Evolutionary conservation across 1,284 basidiomycete species (phyloP), one percentile per base, ranked within the genome.

Genomic region (Neolentinus lepideus): DNA sequence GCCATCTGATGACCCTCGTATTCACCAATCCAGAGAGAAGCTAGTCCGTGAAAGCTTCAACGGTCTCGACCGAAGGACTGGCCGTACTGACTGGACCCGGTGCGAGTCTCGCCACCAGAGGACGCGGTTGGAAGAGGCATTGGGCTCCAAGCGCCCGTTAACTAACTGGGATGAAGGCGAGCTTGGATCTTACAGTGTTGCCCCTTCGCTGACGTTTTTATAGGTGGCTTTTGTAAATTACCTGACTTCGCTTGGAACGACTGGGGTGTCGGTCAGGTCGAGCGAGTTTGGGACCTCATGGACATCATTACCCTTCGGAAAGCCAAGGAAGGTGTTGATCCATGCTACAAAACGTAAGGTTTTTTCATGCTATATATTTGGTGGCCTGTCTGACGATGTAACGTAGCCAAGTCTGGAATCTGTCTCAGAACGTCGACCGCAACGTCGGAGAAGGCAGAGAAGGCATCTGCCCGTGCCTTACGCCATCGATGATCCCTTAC

Each of bases 371-470:
- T 45, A 36, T 50, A 56, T n/a, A 16, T 51, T 12, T 31, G 29
- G 12, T 12, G 6, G 25, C 4, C 58, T 53, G 48, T 51, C 36
- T 56, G 27, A 62, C 24, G 45, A 51, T 53, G 54, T 22, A 54
- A 21, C 27, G 54, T 55, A 91, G 88, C 1, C 77, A 88, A 71
- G 90, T 97, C 1, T 98, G 94, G 95, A 98, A 98, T 69, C 78
- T 98, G n/a, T 95, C 92, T 2, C 94, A 98, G 69, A 98, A 98
- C 62, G 95, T 98, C 27, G 92, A 94, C 69, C 84, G 94, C 14
- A 90, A 90, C 45, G 92, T 88, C 38, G 90, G 90, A 2, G 87
- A 90, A 0, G 84, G 80, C 57, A 86, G 85, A 67, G 76, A 86
- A 1, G 94, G 94, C 8, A 90, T 96, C 50, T 92, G 88, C 57